These are phyloP conservation scores for Claviceps pazoutovae DNA, from an alignment of 2,329 filamentous ascomycete species.

Conservation along the genomic window DNA sequence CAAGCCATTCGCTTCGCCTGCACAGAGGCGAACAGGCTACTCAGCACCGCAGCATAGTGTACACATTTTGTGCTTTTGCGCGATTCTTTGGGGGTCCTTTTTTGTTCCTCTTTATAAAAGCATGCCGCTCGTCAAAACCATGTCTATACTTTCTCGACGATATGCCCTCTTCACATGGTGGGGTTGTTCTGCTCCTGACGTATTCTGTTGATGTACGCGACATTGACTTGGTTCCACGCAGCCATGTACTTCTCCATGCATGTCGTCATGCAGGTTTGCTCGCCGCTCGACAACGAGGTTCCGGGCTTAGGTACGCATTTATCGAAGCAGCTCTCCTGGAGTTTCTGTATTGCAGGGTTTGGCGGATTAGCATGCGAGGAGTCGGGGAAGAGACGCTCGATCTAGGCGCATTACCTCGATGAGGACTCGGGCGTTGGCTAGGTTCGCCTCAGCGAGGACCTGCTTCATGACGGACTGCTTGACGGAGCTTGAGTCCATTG, in stretches of 20 bases:
- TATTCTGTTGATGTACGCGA: constrained; percentile 49
- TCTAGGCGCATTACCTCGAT: constrained; percentile 42
- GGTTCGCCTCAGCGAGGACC: constrained; percentile 48
- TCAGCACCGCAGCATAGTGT: neutral
- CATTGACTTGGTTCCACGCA: constrained; percentile 63
- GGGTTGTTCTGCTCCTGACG: constrained; percentile 39
- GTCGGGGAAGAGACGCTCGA: neutral
- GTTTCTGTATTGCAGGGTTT: constrained; percentile 38
- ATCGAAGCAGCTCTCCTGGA: constrained; percentile 71
- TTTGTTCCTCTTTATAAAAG: neutral
- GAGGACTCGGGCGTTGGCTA: constrained; percentile 54
- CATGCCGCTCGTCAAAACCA: neutral
- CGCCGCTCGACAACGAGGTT: constrained; percentile 48
- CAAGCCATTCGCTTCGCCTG: neutral
- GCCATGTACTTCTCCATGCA: constrained; percentile 82
- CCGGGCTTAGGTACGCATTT: constrained; percentile 62
- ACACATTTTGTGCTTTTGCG: neutral
- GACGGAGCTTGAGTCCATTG: constrained; percentile 44
- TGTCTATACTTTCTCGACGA: neutral
- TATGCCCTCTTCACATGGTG: neutral
- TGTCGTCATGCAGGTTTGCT: constrained; percentile 55
- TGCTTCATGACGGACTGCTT: constrained; percentile 53
- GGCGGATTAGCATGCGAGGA: constrained; percentile 4
- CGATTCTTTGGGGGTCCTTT: neutral
- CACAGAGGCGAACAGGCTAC: neutral